Conservation (phyloP, 2,329 filamentous ascomycete species). For the Trichoderma cornu-damae region DNA sequence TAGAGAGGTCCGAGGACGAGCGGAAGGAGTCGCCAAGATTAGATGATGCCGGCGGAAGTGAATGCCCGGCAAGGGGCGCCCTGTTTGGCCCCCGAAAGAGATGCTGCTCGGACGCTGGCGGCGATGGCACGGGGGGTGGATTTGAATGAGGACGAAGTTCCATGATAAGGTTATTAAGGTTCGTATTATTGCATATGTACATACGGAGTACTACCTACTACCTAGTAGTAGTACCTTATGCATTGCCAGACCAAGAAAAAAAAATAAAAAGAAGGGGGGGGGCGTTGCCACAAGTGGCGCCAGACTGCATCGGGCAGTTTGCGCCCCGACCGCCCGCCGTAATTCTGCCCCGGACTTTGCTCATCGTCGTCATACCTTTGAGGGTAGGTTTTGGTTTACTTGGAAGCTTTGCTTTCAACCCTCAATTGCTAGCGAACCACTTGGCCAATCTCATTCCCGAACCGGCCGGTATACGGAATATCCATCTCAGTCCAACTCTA, state of each 20-base stretch:
- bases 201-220: no score
- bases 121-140: background rate
- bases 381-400: background rate
- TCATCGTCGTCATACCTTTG: slow-evolving; percentile 8
- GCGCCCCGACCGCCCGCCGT: slow-evolving; percentile 7
- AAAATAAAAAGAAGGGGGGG: background rate
- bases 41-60: background rate
- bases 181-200: no score
- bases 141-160: background rate
- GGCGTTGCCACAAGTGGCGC: slow-evolving; percentile 3
- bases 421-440: no score
- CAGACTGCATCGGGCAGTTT: background rate
- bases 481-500: background rate
- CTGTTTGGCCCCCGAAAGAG: background rate
- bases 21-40: background rate
- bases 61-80: background rate
- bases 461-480: background rate
- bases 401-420: no score
- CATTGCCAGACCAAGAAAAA: no score
- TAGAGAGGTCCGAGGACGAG: background rate
- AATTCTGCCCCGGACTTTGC: slow-evolving; percentile 10
- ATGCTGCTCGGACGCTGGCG: background rate
- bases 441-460: background rate
- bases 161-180: slow-evolving; percentile 12
- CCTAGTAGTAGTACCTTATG: no score